phyloP scores from a whole-genome alignment of 768 basidiomycete genomes.

The Termitomyces sp. region DNA sequence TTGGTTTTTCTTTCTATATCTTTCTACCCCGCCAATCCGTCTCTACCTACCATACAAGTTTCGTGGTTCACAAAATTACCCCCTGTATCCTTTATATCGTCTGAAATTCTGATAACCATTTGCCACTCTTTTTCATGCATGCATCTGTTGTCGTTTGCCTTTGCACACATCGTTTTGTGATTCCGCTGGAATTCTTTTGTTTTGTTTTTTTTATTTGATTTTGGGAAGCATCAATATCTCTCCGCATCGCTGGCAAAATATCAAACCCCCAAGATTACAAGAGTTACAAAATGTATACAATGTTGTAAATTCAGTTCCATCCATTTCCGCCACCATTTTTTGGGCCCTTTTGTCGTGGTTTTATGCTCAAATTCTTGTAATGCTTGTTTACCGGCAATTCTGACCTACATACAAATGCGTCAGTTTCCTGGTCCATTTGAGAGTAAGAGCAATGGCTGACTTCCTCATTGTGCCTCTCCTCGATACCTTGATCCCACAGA shows the following conservation, averaged over 20 bases:
- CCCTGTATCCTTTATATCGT: constrained; percentile 18
- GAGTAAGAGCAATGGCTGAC: constrained; percentile 29
- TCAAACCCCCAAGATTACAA: background rate
- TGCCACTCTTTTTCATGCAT: background rate
- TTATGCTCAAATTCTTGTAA: constrained; percentile 52
- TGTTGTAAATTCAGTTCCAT: background rate
- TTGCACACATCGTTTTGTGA: background rate
- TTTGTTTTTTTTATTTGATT: background rate
- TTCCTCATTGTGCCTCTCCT: constrained; percentile 64
- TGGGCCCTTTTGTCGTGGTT: constrained; percentile 17
- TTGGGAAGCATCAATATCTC: background rate
- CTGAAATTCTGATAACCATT: constrained; percentile 19
- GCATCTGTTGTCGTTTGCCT: background rate
- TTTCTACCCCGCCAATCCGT: background rate
- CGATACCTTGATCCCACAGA: constrained; percentile 59
- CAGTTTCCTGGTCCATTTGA: background rate
- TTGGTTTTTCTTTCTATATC: constrained; percentile 6
- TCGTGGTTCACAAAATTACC: constrained; percentile 1
- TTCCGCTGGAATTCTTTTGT: background rate
- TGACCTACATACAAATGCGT: constrained; percentile 39
- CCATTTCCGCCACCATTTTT: background rate
- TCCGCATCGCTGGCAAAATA: background rate
- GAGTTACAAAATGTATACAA: background rate
- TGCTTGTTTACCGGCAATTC: constrained; percentile 62
- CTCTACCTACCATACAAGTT: constrained; percentile 9